Conservation (phyloP, 2,329 filamentous ascomycete genomes). For the Metarhizium rileyi region DNA sequence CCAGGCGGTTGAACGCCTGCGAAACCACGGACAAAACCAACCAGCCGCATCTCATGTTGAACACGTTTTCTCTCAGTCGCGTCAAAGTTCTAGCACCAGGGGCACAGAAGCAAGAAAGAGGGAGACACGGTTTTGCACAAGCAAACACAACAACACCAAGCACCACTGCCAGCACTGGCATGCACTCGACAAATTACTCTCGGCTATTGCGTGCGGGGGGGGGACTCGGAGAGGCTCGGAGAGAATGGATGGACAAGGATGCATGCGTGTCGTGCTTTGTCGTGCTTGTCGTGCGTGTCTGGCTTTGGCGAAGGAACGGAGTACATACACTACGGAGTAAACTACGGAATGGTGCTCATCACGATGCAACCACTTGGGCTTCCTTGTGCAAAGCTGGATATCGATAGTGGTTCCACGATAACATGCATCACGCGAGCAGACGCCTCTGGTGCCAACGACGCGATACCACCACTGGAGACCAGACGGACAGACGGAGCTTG, state of each 20-base stretch:
- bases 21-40: not conserved
- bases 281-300: too few relatives aligned
- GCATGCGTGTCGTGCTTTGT: not conserved
- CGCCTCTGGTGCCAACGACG: not conserved
- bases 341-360: too few relatives aligned
- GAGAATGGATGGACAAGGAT: not conserved
- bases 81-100: not conserved
- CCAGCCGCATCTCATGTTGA: not conserved
- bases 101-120: too few relatives aligned
- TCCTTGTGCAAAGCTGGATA: not conserved
- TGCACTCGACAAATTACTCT: not conserved
- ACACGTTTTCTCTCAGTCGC: not conserved
- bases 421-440: slow-evolving; percentile 5
- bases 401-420: slow-evolving; percentile 1
- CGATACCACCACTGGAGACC: not conserved
- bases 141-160: too few relatives aligned
- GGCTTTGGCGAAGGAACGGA: not conserved
- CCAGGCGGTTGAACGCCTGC: not conserved
- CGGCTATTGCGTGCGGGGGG: not conserved
- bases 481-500: slow-evolving; percentile 2
- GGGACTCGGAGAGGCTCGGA: not conserved
- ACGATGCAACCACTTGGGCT: not conserved
- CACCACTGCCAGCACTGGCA: not conserved
- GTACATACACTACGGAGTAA: not conserved
- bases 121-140: too few relatives aligned